Percentiles rank a stretch among this genome's conserved stretches.
Evolutionary conservation across 306 rosid genomes (phyloP).

Genomic region (Sicyos edulis): DNA sequence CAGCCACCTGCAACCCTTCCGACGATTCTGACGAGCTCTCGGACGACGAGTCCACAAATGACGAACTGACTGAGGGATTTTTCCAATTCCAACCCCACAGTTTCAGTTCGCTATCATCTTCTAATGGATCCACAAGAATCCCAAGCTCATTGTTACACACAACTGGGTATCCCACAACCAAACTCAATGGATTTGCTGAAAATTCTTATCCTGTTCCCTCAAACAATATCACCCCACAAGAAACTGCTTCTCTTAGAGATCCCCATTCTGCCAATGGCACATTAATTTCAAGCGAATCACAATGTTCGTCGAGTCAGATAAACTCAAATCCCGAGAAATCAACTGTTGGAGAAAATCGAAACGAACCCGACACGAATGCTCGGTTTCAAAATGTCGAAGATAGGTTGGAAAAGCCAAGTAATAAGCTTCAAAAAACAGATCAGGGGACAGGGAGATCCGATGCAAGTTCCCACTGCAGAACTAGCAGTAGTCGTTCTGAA

Average conservation of each 20-base stretch:
- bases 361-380: conserved; percentile 28
- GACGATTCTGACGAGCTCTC: conserved; percentile 68
- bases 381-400: conserved; percentile 24
- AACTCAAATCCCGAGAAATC: conserved; percentile 28
- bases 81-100: conserved; percentile 90
- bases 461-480: conserved; percentile 26
- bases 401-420: conserved; percentile 24
- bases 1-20: conserved; percentile 42
- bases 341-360: conserved; percentile 21
- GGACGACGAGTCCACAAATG: conserved; percentile 46
- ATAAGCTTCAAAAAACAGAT: conserved; percentile 30
- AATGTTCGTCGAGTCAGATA: conserved; percentile 31
- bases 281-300: conserved; percentile 33
- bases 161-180: conserved; percentile 38
- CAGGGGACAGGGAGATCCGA: conserved; percentile 38
- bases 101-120: conserved; percentile 71
- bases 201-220: conserved; percentile 35
- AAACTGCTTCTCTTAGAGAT: conserved; percentile 36
- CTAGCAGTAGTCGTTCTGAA: conserved; percentile 29
- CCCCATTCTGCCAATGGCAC: conserved; percentile 33
- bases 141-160: conserved; percentile 44
- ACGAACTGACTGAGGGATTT: conserved; percentile 56
- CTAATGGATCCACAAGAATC: conserved; percentile 54
- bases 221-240: conserved; percentile 27
- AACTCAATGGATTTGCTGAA: conserved; percentile 44